These are phyloP conservation scores for Licmophora abbreviata DNA, from an alignment of 108 stramenopile species.

Conservation along the genomic window DNA sequence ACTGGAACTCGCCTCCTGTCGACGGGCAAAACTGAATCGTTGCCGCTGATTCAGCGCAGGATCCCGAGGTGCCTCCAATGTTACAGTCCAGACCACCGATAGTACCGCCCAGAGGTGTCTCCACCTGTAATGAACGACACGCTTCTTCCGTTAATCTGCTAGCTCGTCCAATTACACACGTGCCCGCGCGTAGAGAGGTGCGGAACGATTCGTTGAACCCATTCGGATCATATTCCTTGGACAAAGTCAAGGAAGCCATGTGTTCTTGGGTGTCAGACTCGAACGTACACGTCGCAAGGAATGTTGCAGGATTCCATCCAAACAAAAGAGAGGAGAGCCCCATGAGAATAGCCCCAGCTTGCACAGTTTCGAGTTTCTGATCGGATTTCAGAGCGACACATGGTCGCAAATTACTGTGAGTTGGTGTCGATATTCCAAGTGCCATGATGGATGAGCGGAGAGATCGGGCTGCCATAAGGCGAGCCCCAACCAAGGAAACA, in stretches of 20 bases:
- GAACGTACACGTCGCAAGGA: slow-evolving; percentile 26
- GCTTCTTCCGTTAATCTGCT: slow-evolving; percentile 23
- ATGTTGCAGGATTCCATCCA: slow-evolving; percentile 50
- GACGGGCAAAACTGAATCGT: slow-evolving; percentile 54
- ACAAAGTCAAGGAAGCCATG: slow-evolving; percentile 16
- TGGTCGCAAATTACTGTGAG: slow-evolving; percentile 16
- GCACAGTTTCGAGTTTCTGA: too few species aligned
- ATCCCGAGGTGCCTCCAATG: slow-evolving; percentile 52
- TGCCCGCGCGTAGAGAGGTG: slow-evolving; percentile 47
- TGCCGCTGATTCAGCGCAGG: slow-evolving; percentile 61
- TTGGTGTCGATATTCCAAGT: slow-evolving; percentile 12
- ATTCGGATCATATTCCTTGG: slow-evolving; percentile 31
- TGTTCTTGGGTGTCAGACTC: slow-evolving; percentile 15
- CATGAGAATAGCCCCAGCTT: slow-evolving; percentile 55
- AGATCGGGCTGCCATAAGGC: slow-evolving; percentile 20
- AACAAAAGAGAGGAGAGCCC: slow-evolving; percentile 54
- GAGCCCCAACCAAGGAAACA: slow-evolving; percentile 9
- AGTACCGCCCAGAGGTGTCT: slow-evolving; percentile 49
- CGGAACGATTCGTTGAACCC: slow-evolving; percentile 56
- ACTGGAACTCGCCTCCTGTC: slow-evolving; percentile 44
- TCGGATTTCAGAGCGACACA: slow-evolving; percentile 20
- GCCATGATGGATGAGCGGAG: slow-evolving; percentile 15
- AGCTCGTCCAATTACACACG: slow-evolving; percentile 59
- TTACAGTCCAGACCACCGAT: slow-evolving; percentile 69
- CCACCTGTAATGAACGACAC: slow-evolving; percentile 22